A percentile compares a stretch with the other conserved stretches of the same genome.
phyloP scores from a whole-genome alignment of 2,329 filamentous ascomycete genomes.

The Polytolypa hystricis region DNA sequence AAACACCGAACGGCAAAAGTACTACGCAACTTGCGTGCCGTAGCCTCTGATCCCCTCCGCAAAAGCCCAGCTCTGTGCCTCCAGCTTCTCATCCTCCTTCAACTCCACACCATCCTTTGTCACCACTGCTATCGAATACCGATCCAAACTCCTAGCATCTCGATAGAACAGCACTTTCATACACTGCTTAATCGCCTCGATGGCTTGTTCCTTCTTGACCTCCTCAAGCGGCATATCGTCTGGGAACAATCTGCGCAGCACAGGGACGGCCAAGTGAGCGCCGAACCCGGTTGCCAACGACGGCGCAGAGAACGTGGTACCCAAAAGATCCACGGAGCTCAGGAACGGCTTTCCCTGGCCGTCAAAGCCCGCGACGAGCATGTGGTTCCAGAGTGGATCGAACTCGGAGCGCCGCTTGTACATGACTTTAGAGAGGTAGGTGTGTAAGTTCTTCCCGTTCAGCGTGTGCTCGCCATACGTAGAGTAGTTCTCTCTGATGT shows the following conservation, averaged over 20 bases:
- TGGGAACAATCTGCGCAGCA: slow-evolving; percentile 72
- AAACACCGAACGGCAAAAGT: too few species aligned
- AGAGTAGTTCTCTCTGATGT: slow-evolving; percentile 80
- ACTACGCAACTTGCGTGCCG: slow-evolving; percentile 65
- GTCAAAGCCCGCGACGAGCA: slow-evolving; percentile 83
- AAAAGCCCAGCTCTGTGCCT: slow-evolving; percentile 96
- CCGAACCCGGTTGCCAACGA: slow-evolving; percentile 90
- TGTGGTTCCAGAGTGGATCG: slow-evolving; percentile 93
- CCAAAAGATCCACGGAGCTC: slow-evolving; percentile 80
- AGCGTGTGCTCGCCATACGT: slow-evolving; percentile 44
- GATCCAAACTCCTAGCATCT: slow-evolving; percentile 83
- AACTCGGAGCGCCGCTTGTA: slow-evolving; percentile 92
- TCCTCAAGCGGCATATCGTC: slow-evolving; percentile 67
- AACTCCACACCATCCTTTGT: slow-evolving; percentile 82
- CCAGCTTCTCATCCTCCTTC: slow-evolving; percentile 74
- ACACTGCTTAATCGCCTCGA: slow-evolving; percentile 75
- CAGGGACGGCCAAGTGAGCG: slow-evolving; percentile 81
- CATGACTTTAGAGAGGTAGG: slow-evolving; percentile 89
- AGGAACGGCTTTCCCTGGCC: slow-evolving; percentile 74
- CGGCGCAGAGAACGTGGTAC: slow-evolving; percentile 80
- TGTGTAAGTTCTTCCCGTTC: slow-evolving; percentile 89
- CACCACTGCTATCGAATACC: slow-evolving; percentile 82
- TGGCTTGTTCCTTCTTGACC: slow-evolving; percentile 65
- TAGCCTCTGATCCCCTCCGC: slow-evolving; percentile 91
- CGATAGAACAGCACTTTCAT: slow-evolving; percentile 99